Conservation (phyloP, 164 flowering plant genomes). For the Dillenia turbinata region DNA sequence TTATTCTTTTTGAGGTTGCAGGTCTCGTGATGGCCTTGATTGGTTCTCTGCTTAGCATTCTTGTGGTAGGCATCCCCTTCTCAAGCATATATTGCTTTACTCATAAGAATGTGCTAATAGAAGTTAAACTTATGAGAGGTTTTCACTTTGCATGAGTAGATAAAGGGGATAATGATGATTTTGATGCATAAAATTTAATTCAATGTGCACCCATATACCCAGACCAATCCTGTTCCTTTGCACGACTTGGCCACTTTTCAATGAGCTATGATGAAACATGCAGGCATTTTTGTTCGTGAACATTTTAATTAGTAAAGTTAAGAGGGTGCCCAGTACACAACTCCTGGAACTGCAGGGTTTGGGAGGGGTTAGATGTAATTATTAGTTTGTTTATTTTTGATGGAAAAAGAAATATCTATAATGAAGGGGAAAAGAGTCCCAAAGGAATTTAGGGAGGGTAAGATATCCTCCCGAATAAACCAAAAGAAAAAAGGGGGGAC, state of each 20-base stretch:
- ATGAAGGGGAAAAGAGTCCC: too few species aligned
- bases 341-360: too few species aligned
- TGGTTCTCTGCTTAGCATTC: slow-evolving; percentile 74
- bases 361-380: too few species aligned
- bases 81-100: not conserved
- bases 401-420: too few species aligned
- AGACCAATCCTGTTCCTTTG: not conserved
- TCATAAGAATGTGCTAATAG: not conserved
- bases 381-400: too few species aligned
- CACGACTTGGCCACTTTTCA: not conserved
- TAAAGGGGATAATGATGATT: not conserved
- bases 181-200: not conserved
- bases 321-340: not conserved
- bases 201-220: not conserved
- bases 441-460: too few species aligned
- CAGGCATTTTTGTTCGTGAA: not conserved
- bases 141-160: not conserved
- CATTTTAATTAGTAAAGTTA: not conserved
- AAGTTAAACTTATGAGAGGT: not conserved
- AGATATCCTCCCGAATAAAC: too few species aligned
- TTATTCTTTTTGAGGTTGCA: slow-evolving; percentile 23
- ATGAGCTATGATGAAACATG: not conserved
- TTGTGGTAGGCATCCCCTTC: slow-evolving; percentile 48
- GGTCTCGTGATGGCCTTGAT: slow-evolving; percentile 87
- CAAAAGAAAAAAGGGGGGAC: too few species aligned